Percentiles rank a stretch among this genome's conserved stretches.
These are phyloP conservation scores for Picea abies DNA, from an alignment of 83 land plant species.

Conservation along the genomic window DNA sequence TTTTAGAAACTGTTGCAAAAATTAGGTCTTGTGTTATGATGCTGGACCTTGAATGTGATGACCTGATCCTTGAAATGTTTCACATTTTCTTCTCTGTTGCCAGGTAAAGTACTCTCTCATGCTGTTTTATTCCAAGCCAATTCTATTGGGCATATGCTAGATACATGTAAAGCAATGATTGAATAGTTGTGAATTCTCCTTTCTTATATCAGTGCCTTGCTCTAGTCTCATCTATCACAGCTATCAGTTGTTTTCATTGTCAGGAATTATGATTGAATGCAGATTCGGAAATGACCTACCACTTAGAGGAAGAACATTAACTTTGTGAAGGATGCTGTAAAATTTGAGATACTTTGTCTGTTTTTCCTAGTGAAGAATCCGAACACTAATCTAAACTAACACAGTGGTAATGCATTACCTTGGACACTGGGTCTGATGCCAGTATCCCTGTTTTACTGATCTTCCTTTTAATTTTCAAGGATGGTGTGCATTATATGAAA, in stretches of 20 bases:
- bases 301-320: background rate
- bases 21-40: slow-evolving; percentile 84
- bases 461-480: too few species aligned
- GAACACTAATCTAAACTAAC: background rate
- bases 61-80: slow-evolving; percentile 71
- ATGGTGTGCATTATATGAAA: too few species aligned
- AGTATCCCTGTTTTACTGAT: background rate
- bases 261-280: background rate
- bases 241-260: background rate
- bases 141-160: background rate
- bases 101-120: slow-evolving; percentile 39
- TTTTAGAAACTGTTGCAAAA: slow-evolving; percentile 75
- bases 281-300: background rate
- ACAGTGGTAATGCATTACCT: background rate
- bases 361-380: background rate
- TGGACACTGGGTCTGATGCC: background rate
- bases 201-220: background rate
- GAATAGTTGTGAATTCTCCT: background rate
- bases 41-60: slow-evolving; percentile 85
- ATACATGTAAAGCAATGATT: background rate
- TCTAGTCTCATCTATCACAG: background rate
- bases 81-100: slow-evolving; percentile 60
- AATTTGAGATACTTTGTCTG: background rate
- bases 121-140: background rate
- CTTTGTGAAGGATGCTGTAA: background rate